phyloP scores from a whole-genome alignment of 345 rosid species.

The Eucalyptus caleyi region DNA sequence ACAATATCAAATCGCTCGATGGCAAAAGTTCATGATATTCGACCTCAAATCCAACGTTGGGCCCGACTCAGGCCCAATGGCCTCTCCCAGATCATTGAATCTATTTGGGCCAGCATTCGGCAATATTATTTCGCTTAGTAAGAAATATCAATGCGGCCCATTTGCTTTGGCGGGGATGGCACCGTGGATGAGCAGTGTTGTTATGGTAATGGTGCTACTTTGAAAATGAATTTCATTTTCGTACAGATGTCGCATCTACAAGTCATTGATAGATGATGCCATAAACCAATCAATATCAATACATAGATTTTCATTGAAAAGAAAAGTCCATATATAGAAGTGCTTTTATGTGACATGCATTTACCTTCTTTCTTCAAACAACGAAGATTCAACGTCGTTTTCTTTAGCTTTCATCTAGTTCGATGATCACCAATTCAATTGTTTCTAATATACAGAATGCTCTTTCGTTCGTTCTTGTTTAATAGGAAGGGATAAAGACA shows the following conservation, averaged over 20 bases:
- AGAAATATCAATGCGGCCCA: neutral
- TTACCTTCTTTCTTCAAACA: neutral
- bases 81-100: neutral
- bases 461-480: neutral
- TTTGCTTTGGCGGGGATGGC: neutral
- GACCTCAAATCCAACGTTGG: neutral
- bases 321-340: neutral
- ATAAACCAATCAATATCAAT: neutral
- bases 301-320: neutral
- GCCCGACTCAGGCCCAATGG: neutral
- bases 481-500: neutral
- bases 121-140: neutral
- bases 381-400: rapidly evolving
- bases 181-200: neutral
- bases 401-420: neutral
- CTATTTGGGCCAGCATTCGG: neutral
- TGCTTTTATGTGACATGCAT: neutral
- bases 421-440: neutral
- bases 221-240: neutral
- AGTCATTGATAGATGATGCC: neutral
- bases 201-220: neutral
- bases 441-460: neutral
- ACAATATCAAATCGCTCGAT: neutral
- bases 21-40: neutral
- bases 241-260: neutral